These are phyloP conservation scores for Citropsis articulata DNA, from an alignment of 345 rosid genomes.

Conservation along the genomic window DNA sequence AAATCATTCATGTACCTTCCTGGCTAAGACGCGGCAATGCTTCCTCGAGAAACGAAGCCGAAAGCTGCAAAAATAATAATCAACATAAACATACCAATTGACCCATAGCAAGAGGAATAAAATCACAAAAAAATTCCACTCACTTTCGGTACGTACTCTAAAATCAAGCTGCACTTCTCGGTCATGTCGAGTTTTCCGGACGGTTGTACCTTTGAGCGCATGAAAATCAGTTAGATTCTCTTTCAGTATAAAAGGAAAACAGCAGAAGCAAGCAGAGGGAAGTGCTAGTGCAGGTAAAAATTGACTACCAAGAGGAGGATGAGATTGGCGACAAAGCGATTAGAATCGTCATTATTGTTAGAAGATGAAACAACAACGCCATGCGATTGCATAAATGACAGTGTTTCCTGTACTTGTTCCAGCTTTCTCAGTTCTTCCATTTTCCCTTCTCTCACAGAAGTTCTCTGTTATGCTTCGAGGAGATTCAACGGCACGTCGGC, in stretches of 20 bases:
- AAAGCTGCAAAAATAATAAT: slow-evolving; percentile 32
- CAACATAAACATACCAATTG: background rate
- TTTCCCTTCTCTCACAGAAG: background rate
- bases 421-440: slow-evolving; percentile 80
- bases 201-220: slow-evolving; percentile 55
- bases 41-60: slow-evolving; percentile 43
- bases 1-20: slow-evolving; percentile 1
- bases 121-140: slow-evolving; percentile 6
- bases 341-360: slow-evolving; percentile 26
- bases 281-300: background rate
- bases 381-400: slow-evolving; percentile 40
- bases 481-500: background rate
- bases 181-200: slow-evolving; percentile 56
- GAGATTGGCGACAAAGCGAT: slow-evolving; percentile 67
- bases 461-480: background rate
- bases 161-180: slow-evolving; percentile 38
- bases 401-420: slow-evolving; percentile 59
- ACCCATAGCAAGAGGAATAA: background rate
- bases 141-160: slow-evolving; percentile 54
- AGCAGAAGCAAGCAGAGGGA: background rate
- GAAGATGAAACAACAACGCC: slow-evolving; percentile 31
- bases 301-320: slow-evolving; percentile 53
- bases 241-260: background rate
- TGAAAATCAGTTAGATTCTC: background rate
- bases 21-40: slow-evolving; percentile 35